Evolutionary conservation across 768 basidiomycete species (phyloP).

Genomic region (Tulasnella sp.): DNA sequence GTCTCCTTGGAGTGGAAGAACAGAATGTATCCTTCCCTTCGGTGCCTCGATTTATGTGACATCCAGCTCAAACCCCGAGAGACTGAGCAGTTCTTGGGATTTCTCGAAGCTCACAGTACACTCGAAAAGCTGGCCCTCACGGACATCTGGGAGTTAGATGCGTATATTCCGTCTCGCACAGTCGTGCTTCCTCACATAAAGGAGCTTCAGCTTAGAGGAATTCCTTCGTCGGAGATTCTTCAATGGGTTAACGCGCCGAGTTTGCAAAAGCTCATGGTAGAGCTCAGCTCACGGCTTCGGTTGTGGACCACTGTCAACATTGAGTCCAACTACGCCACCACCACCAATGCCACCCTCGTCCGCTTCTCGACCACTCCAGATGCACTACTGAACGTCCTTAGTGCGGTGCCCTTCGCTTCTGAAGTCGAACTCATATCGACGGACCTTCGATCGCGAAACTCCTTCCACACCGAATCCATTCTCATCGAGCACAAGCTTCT

Average conservation of each 20-base stretch:
- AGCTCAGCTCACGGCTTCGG: neutral
- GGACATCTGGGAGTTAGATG: neutral
- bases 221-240: neutral
- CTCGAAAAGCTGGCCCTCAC: neutral
- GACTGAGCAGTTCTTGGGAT: neutral
- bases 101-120: neutral
- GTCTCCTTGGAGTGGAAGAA: neutral
- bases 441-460: neutral
- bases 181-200: neutral
- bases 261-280: neutral
- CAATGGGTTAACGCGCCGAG: neutral
- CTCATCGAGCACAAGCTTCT: neutral
- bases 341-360: neutral
- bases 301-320: neutral
- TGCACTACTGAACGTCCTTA: neutral
- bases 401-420: neutral
- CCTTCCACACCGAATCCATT: neutral
- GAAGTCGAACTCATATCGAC: neutral
- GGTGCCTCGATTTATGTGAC: neutral
- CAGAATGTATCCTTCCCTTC: neutral
- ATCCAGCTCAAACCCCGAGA: neutral
- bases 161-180: neutral
- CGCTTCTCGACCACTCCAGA: neutral
- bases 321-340: neutral
- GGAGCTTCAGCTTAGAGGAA: neutral